These are phyloP conservation scores for Anthostomella pinea DNA, from an alignment of 2,329 filamentous ascomycete species.

Conservation along the genomic window DNA sequence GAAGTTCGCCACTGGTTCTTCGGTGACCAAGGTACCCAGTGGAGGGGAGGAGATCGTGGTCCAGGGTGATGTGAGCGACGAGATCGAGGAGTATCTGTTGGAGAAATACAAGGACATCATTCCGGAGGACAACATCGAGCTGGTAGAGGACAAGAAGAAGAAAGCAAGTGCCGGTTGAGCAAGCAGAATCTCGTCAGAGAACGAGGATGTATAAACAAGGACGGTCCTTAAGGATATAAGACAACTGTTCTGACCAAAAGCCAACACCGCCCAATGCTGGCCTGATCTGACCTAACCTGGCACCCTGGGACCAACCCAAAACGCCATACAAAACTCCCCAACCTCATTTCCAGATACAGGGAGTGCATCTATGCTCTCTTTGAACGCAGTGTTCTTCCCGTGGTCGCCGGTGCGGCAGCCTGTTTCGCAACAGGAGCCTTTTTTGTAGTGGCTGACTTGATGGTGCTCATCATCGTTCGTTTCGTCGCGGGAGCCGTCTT, in stretches of 20 bases:
- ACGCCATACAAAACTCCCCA: slow-evolving; percentile 15
- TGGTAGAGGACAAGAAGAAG: slow-evolving; percentile 95
- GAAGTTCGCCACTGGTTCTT: slow-evolving; percentile 94
- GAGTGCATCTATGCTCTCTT: slow-evolving; percentile 48
- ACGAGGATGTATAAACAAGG: slow-evolving; percentile 3
- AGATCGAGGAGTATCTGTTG: slow-evolving; percentile 85
- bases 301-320: slow-evolving; percentile 10
- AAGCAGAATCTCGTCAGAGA: neutral
- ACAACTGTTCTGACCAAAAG: slow-evolving; percentile 5
- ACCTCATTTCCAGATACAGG: too few species aligned
- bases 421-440: slow-evolving; percentile 46
- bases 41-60: slow-evolving; percentile 96
- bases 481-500: slow-evolving; percentile 41
- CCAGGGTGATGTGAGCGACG: slow-evolving; percentile 93
- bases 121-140: slow-evolving; percentile 93
- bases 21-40: slow-evolving; percentile 82
- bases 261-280: slow-evolving; percentile 16
- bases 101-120: slow-evolving; percentile 87
- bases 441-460: slow-evolving; percentile 49
- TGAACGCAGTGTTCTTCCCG: slow-evolving; percentile 50
- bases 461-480: slow-evolving; percentile 52
- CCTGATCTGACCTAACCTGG: slow-evolving; percentile 5
- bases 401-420: slow-evolving; percentile 39
- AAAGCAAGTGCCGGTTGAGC: slow-evolving; percentile 29
- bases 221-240: slow-evolving; percentile 8